A percentile compares a stretch with the other conserved stretches of the same genome.
Conservation (phyloP, 2,329 filamentous ascomycete species). For the Emergomyces africanus region DNA sequence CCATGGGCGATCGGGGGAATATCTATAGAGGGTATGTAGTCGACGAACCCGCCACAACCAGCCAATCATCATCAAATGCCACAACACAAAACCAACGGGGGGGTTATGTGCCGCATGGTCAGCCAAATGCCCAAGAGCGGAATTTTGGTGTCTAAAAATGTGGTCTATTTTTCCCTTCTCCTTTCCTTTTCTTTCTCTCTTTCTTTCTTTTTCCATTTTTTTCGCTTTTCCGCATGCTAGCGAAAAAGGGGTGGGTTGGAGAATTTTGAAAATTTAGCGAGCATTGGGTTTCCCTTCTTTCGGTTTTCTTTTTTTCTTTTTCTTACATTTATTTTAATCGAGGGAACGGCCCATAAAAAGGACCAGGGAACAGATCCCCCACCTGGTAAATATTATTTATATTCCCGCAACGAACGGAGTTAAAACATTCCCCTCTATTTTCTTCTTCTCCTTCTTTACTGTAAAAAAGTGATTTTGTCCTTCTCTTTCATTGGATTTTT, state of each 20-base stretch:
- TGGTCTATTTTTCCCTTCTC: too few species aligned
- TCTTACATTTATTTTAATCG: background rate
- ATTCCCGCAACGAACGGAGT: background rate
- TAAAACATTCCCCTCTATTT: background rate
- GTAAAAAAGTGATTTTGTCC: background rate
- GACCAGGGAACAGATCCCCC: background rate
- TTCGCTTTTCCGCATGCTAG: too few species aligned
- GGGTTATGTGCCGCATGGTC: background rate
- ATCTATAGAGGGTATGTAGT: constrained; percentile 10
- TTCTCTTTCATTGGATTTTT: background rate
- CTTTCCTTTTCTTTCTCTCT: too few species aligned
- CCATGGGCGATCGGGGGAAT: constrained; percentile 20
- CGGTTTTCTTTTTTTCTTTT: background rate
- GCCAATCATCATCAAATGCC: background rate
- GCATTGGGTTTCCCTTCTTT: background rate
- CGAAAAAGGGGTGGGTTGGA: background rate
- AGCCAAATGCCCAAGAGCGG: background rate
- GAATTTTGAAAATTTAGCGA: background rate
- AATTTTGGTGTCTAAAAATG: background rate
- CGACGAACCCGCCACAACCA: background rate
- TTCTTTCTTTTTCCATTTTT: too few species aligned
- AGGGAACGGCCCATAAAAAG: background rate
- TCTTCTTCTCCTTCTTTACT: background rate
- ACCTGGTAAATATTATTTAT: background rate
- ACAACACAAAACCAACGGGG: background rate